Percentiles rank a stretch among this genome's conserved stretches.
Evolutionary conservation across 2,329 filamentous ascomycete species (phyloP).

Genomic region (Tolypocladium cylindrosporum): DNA sequence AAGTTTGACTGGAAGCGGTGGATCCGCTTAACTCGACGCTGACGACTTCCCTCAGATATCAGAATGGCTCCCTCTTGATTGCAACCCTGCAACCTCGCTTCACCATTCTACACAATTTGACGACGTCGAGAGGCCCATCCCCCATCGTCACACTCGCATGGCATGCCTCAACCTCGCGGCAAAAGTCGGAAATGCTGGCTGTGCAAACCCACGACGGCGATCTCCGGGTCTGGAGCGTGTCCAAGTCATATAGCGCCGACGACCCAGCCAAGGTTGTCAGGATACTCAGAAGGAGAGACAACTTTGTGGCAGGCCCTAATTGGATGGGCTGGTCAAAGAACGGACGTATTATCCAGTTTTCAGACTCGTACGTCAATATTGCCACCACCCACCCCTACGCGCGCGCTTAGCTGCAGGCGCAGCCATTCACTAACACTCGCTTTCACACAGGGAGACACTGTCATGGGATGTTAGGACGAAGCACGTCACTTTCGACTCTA

Average conservation of each 20-base stretch:
- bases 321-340: constrained; percentile 99
- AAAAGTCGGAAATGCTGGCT: constrained; percentile 96
- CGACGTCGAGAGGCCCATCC: constrained; percentile 73
- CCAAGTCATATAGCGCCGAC: constrained; percentile 62
- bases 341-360: constrained; percentile 86
- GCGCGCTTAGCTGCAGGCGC: constrained; percentile 32
- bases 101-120: constrained; percentile 86
- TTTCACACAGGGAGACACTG: constrained; percentile 61
- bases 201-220: constrained; percentile 89
- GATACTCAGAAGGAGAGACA: constrained; percentile 71
- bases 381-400: constrained; percentile 21
- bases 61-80: constrained; percentile 89
- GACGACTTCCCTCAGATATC: constrained; percentile 51
- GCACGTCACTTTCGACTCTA: constrained; percentile 79
- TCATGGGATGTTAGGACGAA: constrained; percentile 99
- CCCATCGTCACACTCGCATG: constrained; percentile 80
- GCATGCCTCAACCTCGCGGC: constrained; percentile 92
- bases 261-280: constrained; percentile 83
- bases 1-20: constrained; percentile 16
- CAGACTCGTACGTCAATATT: constrained; percentile 62
- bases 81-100: constrained; percentile 85
- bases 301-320: constrained; percentile 64
- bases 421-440: constrained; percentile 20
- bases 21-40: background rate
- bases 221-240: constrained; percentile 89